Conservation (phyloP, 805 yeast genomes). For the Saccharomycopsis fibuligera region DNA sequence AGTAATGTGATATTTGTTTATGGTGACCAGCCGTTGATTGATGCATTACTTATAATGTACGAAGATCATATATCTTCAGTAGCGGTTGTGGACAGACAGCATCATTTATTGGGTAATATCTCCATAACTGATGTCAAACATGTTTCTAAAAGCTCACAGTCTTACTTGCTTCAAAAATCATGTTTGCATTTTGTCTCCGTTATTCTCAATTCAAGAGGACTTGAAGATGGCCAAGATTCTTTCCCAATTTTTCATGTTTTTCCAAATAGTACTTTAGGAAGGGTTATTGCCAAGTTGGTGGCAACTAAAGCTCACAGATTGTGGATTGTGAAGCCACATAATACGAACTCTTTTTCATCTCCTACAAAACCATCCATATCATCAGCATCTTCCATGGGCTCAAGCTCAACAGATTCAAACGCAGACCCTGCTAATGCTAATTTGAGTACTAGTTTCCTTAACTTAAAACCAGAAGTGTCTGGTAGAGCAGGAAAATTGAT, state of each 20-base stretch:
- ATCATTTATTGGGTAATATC: conserved; percentile 80
- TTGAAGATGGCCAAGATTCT: conserved; percentile 91
- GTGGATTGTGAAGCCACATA: conserved; percentile 66
- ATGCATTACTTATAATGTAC: conserved; percentile 83
- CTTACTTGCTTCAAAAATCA: conserved; percentile 71
- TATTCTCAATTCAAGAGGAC: conserved; percentile 80
- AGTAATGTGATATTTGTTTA: conserved; percentile 68
- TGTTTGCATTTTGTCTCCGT: conserved; percentile 85
- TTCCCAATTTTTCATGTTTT: conserved; percentile 95
- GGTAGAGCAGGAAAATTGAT: conserved; percentile 74
- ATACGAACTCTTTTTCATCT: conserved; percentile 23
- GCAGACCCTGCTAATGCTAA: not conserved
- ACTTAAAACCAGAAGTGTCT: conserved; percentile 32
- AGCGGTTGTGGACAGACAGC: conserved; percentile 81
- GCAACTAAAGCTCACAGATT: conserved; percentile 91
- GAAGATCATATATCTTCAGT: conserved; percentile 77
- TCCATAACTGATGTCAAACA: conserved; percentile 91
- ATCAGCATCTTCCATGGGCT: not conserved
- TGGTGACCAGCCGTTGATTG: conserved; percentile 83
- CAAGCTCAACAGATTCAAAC: not conserved
- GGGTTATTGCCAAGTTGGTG: conserved; percentile 89
- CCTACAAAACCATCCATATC: conserved; percentile 14
- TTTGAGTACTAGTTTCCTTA: not conserved
- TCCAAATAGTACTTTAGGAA: conserved; percentile 67
- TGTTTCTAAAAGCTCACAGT: conserved; percentile 81